These are phyloP conservation scores for Lactarius hengduanensis DNA, from an alignment of 768 basidiomycete species.

Conservation along the genomic window DNA sequence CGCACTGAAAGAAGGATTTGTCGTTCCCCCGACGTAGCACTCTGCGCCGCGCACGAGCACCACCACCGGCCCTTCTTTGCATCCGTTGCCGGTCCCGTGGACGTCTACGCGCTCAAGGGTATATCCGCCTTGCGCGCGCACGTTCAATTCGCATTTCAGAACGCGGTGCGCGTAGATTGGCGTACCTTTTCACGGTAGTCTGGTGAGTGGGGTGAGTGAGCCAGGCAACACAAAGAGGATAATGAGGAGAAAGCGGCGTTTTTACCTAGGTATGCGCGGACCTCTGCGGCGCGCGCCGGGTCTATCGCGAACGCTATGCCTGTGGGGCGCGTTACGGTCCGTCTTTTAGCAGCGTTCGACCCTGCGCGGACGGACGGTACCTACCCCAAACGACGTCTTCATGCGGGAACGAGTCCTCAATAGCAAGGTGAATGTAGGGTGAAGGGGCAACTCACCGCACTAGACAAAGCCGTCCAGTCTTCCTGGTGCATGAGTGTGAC, in stretches of 20 bases:
- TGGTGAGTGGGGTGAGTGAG: conserved; percentile 6
- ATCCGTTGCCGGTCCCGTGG: conserved; percentile 41
- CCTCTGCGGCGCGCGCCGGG: conserved; percentile 67
- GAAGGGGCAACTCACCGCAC: conserved; percentile 45
- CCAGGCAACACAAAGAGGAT: not conserved
- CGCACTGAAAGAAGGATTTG: conserved; percentile 89
- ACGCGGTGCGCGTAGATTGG: not conserved
- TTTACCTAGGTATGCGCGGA: conserved; percentile 78
- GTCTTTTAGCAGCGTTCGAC: no score
- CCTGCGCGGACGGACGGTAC: conserved; percentile 23
- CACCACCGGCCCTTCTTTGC: no score
- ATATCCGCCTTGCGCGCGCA: conserved; percentile 71
- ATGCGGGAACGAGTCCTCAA: conserved; percentile 63
- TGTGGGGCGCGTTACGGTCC: conserved; percentile 31
- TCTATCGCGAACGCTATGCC: conserved; percentile 89
- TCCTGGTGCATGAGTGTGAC: conserved; percentile 86
- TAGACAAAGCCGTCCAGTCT: conserved; percentile 80
- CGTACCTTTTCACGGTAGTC: conserved; percentile 84
- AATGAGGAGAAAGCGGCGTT: not conserved
- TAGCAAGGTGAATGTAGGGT: no score
- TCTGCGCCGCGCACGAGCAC: conserved; percentile 55
- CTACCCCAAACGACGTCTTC: conserved; percentile 85
- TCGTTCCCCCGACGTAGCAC: conserved; percentile 87
- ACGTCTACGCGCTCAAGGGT: conserved; percentile 78
- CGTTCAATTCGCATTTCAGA: not conserved